Evolutionary conservation across 768 basidiomycete genomes (phyloP).

Genomic region (Mycena filopes): DNA sequence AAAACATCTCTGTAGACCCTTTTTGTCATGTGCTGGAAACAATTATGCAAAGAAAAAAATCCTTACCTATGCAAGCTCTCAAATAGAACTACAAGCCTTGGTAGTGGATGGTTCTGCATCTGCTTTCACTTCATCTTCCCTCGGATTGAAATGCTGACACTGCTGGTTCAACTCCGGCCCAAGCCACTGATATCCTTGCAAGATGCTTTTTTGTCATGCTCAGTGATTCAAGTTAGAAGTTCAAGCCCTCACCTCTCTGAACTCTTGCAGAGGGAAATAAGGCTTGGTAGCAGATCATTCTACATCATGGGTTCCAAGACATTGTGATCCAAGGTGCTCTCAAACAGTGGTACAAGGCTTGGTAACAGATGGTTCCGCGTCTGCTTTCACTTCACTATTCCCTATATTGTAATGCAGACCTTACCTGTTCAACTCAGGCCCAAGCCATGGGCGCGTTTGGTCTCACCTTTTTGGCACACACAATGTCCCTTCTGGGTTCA

Average conservation of each 20-base stretch:
- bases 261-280: neutral
- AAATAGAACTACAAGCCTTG: neutral
- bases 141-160: neutral
- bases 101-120: too few species aligned
- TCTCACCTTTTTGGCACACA: neutral
- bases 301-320: too few species aligned
- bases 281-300: conserved; percentile 5
- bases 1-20: too few species aligned
- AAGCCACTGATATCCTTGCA: neutral
- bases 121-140: neutral
- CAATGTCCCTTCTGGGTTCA: too few species aligned
- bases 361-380: conserved; percentile 4
- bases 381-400: neutral
- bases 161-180: conserved; percentile 8
- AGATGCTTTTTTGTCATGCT: neutral
- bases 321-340: too few species aligned
- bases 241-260: too few species aligned
- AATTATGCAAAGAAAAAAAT: too few species aligned
- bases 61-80: too few species aligned
- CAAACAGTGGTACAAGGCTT: neutral
- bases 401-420: neutral
- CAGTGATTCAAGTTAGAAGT: too few species aligned
- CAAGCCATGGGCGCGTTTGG: neutral
- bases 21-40: too few species aligned
- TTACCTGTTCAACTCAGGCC: conserved; percentile 16